Base-by-base conservation (phyloP, 371 early-diverging fungal genomes). In the Mortierella sp. region DNA sequence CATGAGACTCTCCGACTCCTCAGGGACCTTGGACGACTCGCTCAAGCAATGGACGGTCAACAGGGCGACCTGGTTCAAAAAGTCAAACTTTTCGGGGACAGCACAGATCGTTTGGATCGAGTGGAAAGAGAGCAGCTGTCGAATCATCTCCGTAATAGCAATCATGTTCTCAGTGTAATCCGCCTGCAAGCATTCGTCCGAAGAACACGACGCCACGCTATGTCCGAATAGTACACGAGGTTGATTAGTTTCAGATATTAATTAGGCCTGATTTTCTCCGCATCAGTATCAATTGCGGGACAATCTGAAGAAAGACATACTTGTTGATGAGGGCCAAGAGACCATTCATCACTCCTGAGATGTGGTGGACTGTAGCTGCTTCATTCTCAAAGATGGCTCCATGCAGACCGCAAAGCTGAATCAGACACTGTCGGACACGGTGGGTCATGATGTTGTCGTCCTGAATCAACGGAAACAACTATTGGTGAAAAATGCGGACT, bases 361-460 rank as follows among this genome's bases (percentile, higher is more conserved):
- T 90, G 86, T 90, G 92, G 35, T 83, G 78, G 51, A 83, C 87
- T 21, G 88, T 89, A 0, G 88, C 87, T 7, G 89, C 89, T 0
- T 79, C 74, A 72, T 89, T 83, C 4, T 88, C 87, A 79, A 96
- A 95, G 38, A 95, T 92, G 0, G 93, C 90, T 49, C 92, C 90
- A 56, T 91, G 92, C 60, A 95, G 88, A n/a, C 95, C 95, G 16
- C 95, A 93, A 16, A 96, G 88, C 71, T 95, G 94, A 29, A 93
- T 86, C 35, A 96, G 83, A 70, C 95, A 94, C 84, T 94, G 94
- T 70, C 92, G 83, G 51, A 91, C 90, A 27, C 92, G 90, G 79
- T 94, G 93, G 2, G 89, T 88, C 70, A 91, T 81, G 16, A 80
- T 84, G 72, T 91, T 91, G 44, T 92, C 90, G 3, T 88, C 87